Evolutionary conservation across 495 filamentous ascomycete species (phyloP), one percentile per base, ranked within the genome.

Genomic region (Penicillium robsamsonii): DNA sequence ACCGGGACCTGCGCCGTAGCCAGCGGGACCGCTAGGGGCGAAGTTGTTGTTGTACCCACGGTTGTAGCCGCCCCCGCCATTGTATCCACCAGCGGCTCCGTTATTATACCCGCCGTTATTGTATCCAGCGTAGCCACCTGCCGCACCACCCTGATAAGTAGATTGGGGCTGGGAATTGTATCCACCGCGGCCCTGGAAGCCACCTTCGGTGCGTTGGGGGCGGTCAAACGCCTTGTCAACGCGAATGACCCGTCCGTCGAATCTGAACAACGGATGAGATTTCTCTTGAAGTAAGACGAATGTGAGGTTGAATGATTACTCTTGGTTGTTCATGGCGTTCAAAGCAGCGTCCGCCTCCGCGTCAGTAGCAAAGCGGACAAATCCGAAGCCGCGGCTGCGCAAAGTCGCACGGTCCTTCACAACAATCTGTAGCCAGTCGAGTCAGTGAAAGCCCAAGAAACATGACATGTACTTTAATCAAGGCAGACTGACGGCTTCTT

Each of bases 331-430:
- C 94, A 97, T 96, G 31, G 71, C 76, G 4, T 71, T 63, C 69
- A 95, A 94, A 30, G 94, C 94, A 43, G 77, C 75, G 55, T 94
- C 84, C 33, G 95, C 94, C 61, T 96, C 90, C n/a, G 81, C 69
- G 18, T 96, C 91, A 53, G 80, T 84, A 40, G 81, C 70, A 74
- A 91, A 99, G 59, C 91, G 87, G 45, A 99, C 92, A 70, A 99
- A 99, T 24, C 94, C 94, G 69, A 97, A 99, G 37, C 94, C 94
- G 70, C 94, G 91, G 78, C 91, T 96, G 69, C 95, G 91, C 55
- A 89, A 84, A 59, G 94, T 97, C 67, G 97, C 92, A 61, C 91
- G 92, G 70, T 99, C 94, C 78, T 96, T 97, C 64, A 97, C 91
- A 55, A 99, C 93, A 59, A 96, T 87, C 94, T 98, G 58, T 25